These are phyloP conservation scores for Salix exigua DNA, from an alignment of 345 rosid genomes.

Conservation along the genomic window DNA sequence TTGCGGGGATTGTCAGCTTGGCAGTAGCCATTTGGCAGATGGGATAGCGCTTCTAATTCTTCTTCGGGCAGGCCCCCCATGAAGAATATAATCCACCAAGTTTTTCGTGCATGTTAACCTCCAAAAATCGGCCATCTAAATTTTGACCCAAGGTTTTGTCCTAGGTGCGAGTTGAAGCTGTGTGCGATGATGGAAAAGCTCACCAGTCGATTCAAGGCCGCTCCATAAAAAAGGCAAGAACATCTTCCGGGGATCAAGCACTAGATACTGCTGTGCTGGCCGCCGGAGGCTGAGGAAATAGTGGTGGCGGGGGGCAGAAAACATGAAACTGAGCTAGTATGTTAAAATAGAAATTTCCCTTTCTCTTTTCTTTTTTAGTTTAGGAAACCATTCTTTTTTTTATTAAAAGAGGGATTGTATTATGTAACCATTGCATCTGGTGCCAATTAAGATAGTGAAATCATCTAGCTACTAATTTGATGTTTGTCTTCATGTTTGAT, in stretches of 20 bases:
- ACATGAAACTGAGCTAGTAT: not conserved
- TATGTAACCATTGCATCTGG: constrained; percentile 12
- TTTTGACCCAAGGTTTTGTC: constrained; percentile 7
- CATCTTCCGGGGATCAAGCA: not conserved
- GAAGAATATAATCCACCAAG: not conserved
- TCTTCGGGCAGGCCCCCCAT: not conserved
- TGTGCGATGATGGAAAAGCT: constrained; percentile 31
- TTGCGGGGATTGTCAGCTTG: constrained; percentile 19
- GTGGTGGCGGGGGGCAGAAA: not conserved
- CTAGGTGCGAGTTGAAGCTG: constrained; percentile 29
- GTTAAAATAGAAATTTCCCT: not conserved
- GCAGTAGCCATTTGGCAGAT: constrained; percentile 40
- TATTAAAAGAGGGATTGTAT: not conserved
- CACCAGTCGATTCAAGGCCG: constrained; percentile 7
- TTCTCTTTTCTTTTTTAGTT: not conserved
- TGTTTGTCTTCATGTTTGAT: constrained; percentile 3
- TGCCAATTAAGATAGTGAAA: not conserved
- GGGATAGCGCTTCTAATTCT: constrained; percentile 36
- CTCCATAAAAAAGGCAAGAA: not conserved
- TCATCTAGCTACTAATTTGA: not conserved
- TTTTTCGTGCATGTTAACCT: not conserved
- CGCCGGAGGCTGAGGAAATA: not conserved
- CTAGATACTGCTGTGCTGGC: not conserved
- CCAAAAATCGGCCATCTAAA: not conserved
- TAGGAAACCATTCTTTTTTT: not conserved